Base-by-base conservation (phyloP, 108 stramenopile species). In the Epithemia pelagica region DNA sequence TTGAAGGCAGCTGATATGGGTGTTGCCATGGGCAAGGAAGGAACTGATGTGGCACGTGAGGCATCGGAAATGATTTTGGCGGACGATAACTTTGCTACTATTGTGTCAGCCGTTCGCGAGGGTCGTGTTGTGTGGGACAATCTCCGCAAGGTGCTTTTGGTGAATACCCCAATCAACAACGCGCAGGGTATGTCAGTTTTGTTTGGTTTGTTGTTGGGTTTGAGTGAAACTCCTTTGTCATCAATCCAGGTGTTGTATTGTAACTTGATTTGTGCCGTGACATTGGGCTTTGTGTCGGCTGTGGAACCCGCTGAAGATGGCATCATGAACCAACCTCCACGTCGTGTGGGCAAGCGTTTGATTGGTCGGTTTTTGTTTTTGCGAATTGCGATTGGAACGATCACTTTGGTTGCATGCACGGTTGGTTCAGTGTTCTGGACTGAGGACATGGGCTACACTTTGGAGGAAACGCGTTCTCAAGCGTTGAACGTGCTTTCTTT, bases 21-120 rank as follows among this genome's bases (percentile, higher is more conserved):
- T 72, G 94, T 99, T 60, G 98, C 98, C 65, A 99, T 99, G 98
- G 98, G 96, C 46, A 95, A 92, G 73, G 90, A 87, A 82, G 98
- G 98, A 67, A 92, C 94, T 58, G 95, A 94, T 68, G 98, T 97
- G 22, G 87, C 98, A 60, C 91, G 94, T 75, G 89, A 96, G 69
- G 96, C 96, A 30, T 89, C 95, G 21, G 91, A 97, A 58, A 96
- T 97, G 94, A 94, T 98, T 78, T 74, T 98, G 56, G 84, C 96
- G 26, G 95, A 96, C 68, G 96, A 98, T 77, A 95, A 98, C 87
- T 98, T 97, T 74, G 95, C 95, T 52, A 93, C 96, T 20, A 96
- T 98, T 70, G 82, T 90, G 31, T 51, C 76, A 56, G 82, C 82
- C 58, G 78, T 83, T 25, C 74, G 85, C 62, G 83, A 90, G 68